Evolutionary conservation across 768 basidiomycete species (phyloP).

Genomic region (Pleurotus tuoliensis): DNA sequence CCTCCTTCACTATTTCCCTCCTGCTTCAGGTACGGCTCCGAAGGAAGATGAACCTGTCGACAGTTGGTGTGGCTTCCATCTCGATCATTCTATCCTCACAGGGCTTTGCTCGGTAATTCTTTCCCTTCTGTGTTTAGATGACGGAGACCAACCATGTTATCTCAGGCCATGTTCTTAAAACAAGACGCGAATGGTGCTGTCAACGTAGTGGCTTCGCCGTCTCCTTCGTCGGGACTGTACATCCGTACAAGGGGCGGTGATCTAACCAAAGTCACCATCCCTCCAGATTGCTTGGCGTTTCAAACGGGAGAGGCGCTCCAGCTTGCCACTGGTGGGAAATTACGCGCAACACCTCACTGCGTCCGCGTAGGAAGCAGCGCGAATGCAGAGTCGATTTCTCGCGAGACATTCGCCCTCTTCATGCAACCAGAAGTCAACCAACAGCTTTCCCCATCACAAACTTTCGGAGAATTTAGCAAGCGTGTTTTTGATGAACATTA

Average conservation of each 20-base stretch:
- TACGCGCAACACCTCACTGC: constrained; percentile 93
- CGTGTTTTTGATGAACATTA: constrained; percentile 66
- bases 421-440: constrained; percentile 87
- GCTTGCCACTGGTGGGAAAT: constrained; percentile 73
- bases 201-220: constrained; percentile 58
- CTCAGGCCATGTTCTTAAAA: constrained; percentile 79
- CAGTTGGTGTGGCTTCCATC: constrained; percentile 93
- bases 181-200: constrained; percentile 38
- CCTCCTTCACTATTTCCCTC: constrained; percentile 94
- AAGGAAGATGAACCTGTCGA: constrained; percentile 67
- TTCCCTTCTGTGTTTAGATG: not conserved
- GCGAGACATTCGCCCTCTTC: constrained; percentile 89
- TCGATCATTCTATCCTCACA: constrained; percentile 88
- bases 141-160: constrained; percentile 1
- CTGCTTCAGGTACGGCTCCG: constrained; percentile 35
- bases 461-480: constrained; percentile 90
- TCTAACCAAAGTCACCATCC: constrained; percentile 83
- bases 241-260: constrained; percentile 82
- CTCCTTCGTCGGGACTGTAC: constrained; percentile 80
- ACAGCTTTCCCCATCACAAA: constrained; percentile 61
- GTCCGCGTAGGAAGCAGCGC: constrained; percentile 66
- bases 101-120: constrained; percentile 80
- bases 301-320: constrained; percentile 97
- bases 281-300: constrained; percentile 82
- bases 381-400: constrained; percentile 47